A percentile compares a stretch with the other conserved stretches of the same genome.
Evolutionary conservation across 2,329 filamentous ascomycete species (phyloP).

Genomic region (Fusarium denticulatum): DNA sequence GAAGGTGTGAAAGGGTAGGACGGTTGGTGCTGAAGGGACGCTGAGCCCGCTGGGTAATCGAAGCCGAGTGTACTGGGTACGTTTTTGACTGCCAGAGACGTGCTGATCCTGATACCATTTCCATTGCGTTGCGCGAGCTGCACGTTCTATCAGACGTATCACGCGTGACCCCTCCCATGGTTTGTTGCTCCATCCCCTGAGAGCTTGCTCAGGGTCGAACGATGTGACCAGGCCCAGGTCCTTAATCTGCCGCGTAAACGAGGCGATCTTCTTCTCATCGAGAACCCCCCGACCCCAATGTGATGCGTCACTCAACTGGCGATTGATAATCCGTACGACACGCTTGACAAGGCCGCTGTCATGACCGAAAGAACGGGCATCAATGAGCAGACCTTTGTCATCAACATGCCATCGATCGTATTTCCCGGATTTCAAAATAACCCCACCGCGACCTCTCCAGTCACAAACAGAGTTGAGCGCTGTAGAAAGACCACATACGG

Average conservation of each 20-base stretch:
- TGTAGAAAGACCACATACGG: slow-evolving; percentile 93
- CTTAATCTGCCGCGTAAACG: slow-evolving; percentile 59
- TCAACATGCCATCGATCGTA: slow-evolving; percentile 95
- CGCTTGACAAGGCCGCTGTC: slow-evolving; percentile 86
- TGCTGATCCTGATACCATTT: slow-evolving; percentile 90
- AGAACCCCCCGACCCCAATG: slow-evolving; percentile 83
- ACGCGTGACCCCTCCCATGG: slow-evolving; percentile 91
- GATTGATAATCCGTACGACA: slow-evolving; percentile 89
- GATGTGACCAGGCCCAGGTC: slow-evolving; percentile 50
- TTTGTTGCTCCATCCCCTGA: slow-evolving; percentile 73
- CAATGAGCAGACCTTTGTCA: slow-evolving; percentile 81
- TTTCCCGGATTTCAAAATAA: slow-evolving; percentile 75
- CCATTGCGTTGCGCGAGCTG: slow-evolving; percentile 79
- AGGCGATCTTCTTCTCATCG: slow-evolving; percentile 61
- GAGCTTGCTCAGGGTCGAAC: slow-evolving; percentile 52
- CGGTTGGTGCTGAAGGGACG: slow-evolving; percentile 88
- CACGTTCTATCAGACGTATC: slow-evolving; percentile 84
- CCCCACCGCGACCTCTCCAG: slow-evolving; percentile 89
- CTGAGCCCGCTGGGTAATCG: slow-evolving; percentile 77
- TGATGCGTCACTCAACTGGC: slow-evolving; percentile 87
- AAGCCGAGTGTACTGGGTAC: slow-evolving; percentile 73
- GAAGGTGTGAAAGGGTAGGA: slow-evolving; percentile 97
- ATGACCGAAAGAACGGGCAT: slow-evolving; percentile 69
- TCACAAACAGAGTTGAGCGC: slow-evolving; percentile 96
- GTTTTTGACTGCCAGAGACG: slow-evolving; percentile 65